Evolutionary conservation across 2,329 filamentous ascomycete genomes (phyloP).

Genomic region (Aspergillus sp.): DNA sequence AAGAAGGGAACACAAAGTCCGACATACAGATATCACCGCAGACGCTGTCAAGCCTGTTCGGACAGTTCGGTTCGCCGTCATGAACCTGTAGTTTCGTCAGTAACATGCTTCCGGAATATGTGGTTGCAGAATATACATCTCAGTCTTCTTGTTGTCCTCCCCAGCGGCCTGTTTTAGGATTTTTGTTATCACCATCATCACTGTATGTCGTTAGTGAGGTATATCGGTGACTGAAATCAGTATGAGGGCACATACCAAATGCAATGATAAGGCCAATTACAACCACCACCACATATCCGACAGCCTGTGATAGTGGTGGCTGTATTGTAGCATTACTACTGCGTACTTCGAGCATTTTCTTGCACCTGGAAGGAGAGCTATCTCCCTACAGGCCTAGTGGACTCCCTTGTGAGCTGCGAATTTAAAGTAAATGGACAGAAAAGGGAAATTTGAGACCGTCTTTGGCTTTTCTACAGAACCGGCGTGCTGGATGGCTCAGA

Average conservation of each 20-base stretch:
- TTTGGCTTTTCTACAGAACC: too few relatives aligned
- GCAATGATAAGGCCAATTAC: constrained; percentile 42
- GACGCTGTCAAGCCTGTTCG: constrained; percentile 53
- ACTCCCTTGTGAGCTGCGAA: too few relatives aligned
- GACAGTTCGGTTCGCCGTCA: constrained; percentile 53
- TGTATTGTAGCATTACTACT: constrained; percentile 20
- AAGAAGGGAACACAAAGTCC: background rate
- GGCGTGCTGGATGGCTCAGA: background rate
- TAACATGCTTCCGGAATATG: background rate
- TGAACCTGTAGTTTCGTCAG: constrained; percentile 38
- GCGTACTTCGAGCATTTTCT: constrained; percentile 11
- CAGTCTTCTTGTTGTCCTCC: constrained; percentile 53
- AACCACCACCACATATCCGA: constrained; percentile 45
- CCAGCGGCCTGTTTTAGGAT: constrained; percentile 49
- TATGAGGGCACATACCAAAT: constrained; percentile 24
- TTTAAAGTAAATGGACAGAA: too few relatives aligned
- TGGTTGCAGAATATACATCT: constrained; percentile 39
- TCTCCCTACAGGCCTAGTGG: too few relatives aligned
- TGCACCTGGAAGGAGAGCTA: background rate
- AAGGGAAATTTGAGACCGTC: too few relatives aligned
- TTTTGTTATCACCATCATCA: constrained; percentile 48
- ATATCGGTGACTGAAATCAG: background rate
- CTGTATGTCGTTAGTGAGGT: constrained; percentile 16
- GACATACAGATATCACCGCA: constrained; percentile 49
- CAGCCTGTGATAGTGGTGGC: constrained; percentile 37